Evolutionary conservation across 768 basidiomycete species (phyloP).

Genomic region (Postia placenta): DNA sequence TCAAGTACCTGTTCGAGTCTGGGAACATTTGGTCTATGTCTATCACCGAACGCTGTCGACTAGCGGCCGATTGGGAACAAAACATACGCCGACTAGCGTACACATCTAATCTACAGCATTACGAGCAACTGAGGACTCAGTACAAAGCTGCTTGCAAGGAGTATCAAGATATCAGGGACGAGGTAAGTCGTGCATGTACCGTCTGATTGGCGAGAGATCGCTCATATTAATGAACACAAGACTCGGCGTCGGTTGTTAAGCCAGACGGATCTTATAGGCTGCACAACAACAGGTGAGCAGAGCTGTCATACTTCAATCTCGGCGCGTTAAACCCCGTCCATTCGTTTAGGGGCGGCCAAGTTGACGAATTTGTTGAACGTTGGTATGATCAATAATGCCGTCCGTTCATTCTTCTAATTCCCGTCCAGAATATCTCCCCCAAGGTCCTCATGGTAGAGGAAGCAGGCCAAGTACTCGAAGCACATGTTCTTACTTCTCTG

Average conservation of each 20-base stretch:
- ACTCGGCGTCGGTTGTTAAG: conserved; percentile 47
- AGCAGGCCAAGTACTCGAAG: conserved; percentile 78
- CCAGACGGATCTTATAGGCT: conserved; percentile 59
- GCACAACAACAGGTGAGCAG: conserved; percentile 63
- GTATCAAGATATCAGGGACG: conserved; percentile 40
- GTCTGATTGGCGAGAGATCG: background rate
- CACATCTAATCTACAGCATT: conserved; percentile 31
- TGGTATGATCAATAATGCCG: conserved; percentile 7
- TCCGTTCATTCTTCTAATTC: background rate
- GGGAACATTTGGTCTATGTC: conserved; percentile 51
- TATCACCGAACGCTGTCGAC: conserved; percentile 35
- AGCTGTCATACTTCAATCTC: background rate
- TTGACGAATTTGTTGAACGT: conserved; percentile 53
- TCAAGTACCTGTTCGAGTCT: conserved; percentile 11
- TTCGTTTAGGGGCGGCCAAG: conserved; percentile 58
- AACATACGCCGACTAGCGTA: conserved; percentile 30
- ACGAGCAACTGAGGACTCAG: conserved; percentile 32
- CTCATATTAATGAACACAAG: conserved; percentile 27
- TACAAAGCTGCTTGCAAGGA: conserved; percentile 34
- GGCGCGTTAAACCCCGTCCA: background rate
- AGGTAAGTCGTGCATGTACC: conserved; percentile 34
- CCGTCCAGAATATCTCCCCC: background rate
- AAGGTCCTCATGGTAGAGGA: conserved; percentile 60
- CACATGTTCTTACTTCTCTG: conserved; percentile 61
- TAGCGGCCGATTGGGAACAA: conserved; percentile 44